Conservation (phyloP, 1,284 basidiomycete genomes). For the Caloboletus firmus region DNA sequence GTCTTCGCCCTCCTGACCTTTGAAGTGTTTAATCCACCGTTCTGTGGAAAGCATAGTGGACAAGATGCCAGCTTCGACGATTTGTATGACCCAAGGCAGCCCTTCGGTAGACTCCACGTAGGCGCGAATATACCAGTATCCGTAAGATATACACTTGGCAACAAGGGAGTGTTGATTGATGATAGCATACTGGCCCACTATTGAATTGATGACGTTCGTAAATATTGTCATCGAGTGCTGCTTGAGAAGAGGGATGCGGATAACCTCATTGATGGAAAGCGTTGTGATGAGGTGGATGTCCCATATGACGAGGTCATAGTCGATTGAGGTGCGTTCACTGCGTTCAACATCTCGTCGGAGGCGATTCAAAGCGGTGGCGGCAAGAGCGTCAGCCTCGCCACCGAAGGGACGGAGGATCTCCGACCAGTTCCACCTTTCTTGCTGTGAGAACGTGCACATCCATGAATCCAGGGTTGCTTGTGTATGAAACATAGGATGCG, state of each 20-base stretch:
- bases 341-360: constrained; percentile 29
- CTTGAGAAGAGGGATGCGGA: constrained; percentile 27
- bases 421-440: constrained; percentile 30
- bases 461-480: constrained; percentile 28
- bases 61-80: constrained; percentile 28
- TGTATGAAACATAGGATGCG: constrained; percentile 3
- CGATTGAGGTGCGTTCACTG: constrained; percentile 18
- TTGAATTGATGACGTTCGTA: constrained; percentile 16
- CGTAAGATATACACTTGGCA: constrained; percentile 32
- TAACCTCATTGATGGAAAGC: constrained; percentile 30
- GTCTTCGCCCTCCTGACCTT: constrained; percentile 23
- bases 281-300: constrained; percentile 33
- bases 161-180: constrained; percentile 11
- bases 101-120: constrained; percentile 31
- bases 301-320: constrained; percentile 33
- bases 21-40: constrained; percentile 27
- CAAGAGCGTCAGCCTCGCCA: constrained; percentile 19
- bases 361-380: constrained; percentile 28
- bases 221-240: constrained; percentile 24
- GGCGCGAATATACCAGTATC: constrained; percentile 33
- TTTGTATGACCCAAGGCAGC: constrained; percentile 28
- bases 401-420: constrained; percentile 29
- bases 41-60: constrained; percentile 29
- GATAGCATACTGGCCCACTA: constrained; percentile 13
- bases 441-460: constrained; percentile 28